A percentile compares a stretch with the other conserved stretches of the same genome.
Evolutionary conservation across 2,329 filamentous ascomycete genomes (phyloP).

Genomic region (Capronia americana): DNA sequence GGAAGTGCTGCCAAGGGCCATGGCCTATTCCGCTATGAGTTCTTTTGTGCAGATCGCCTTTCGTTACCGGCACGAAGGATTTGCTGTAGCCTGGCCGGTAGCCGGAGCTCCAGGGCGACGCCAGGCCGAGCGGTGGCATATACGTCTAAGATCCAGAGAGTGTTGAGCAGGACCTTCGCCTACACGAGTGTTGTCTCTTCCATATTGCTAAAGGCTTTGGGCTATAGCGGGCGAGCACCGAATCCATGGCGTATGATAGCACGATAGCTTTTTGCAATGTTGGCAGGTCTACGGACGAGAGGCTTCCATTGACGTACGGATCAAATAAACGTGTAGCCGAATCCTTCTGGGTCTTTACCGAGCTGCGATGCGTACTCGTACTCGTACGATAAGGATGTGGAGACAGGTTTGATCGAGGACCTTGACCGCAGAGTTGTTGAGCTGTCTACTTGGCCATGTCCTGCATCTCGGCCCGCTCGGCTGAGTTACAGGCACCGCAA

Average conservation of each 20-base stretch:
- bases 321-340: background rate
- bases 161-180: background rate
- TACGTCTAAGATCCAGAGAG: background rate
- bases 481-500: background rate
- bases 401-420: background rate
- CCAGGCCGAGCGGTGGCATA: background rate
- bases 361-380: background rate
- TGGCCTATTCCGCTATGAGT: background rate
- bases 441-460: background rate
- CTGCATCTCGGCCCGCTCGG: slow-evolving; percentile 1
- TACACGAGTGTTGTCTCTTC: background rate
- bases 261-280: background rate
- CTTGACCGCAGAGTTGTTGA: background rate
- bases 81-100: background rate
- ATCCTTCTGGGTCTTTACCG: slow-evolving; percentile 1
- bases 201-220: background rate
- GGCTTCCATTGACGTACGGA: background rate
- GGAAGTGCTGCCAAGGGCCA: background rate
- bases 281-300: background rate
- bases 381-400: slow-evolving; percentile 1
- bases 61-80: background rate
- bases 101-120: no score
- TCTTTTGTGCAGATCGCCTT: slow-evolving; percentile 2
- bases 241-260: no score
- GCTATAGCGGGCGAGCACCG: no score